These are phyloP conservation scores for Kingdonia uniflora DNA, from an alignment of 164 flowering plant genomes.

Conservation along the genomic window DNA sequence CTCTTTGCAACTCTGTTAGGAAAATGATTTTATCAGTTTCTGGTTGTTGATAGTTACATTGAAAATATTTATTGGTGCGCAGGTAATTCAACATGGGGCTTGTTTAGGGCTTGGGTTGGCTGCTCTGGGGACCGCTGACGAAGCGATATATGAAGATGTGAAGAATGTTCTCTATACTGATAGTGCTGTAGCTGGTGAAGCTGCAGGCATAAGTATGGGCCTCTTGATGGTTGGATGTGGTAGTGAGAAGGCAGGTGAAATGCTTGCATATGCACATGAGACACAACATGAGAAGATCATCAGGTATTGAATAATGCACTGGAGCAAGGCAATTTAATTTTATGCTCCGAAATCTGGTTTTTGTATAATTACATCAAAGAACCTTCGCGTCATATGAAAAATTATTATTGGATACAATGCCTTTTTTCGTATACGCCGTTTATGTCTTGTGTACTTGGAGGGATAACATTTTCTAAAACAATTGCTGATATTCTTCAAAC, in stretches of 20 bases:
- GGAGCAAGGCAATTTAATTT: too few species aligned
- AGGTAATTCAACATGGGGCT: conserved; percentile 96
- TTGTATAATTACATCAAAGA: too few species aligned
- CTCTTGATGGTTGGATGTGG: conserved; percentile 91
- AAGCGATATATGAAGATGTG: conserved; percentile 72
- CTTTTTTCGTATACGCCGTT: too few species aligned
- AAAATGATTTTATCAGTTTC: too few species aligned
- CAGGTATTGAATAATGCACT: conserved; percentile 35
- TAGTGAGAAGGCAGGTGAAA: conserved; percentile 82
- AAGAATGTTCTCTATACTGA: conserved; percentile 78
- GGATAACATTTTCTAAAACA: too few species aligned
- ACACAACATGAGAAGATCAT: conserved; percentile 93
- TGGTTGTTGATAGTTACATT: too few species aligned
- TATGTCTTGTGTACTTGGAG: too few species aligned
- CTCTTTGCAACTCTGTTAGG: too few species aligned
- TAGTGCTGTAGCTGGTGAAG: conserved; percentile 97
- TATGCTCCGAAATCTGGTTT: too few species aligned
- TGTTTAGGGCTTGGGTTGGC: conserved; percentile 92
- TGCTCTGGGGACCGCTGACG: conserved; percentile 88
- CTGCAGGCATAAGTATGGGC: conserved; percentile 93
- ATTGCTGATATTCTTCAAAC: too few species aligned
- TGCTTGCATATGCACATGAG: conserved; percentile 93
- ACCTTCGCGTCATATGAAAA: too few species aligned
- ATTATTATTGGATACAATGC: too few species aligned
- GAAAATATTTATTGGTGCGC: conserved; percentile 12